These are phyloP conservation scores for Cucumis sativus DNA, from an alignment of 306 rosid species.

Conservation along the genomic window Cucumber_9930_V3 NC_026660.2:18201501-18202000, in stretches of 20 bases:
- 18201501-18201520: constrained; percentile 93
- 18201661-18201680: constrained; percentile 60
- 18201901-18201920: constrained; percentile 58
- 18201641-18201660: constrained; percentile 93
- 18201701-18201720: constrained; percentile 82
- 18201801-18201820: constrained; percentile 80
- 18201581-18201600: constrained; percentile 76
- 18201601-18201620: constrained; percentile 88
- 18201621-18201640: constrained; percentile 95
- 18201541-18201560: constrained; percentile 61
- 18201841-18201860: constrained; percentile 68
- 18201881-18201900: constrained; percentile 84
- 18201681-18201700: constrained; percentile 88
- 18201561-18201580: constrained; percentile 67
- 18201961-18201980: constrained; percentile 84
- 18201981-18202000: constrained; percentile 59
- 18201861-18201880: constrained; percentile 86
- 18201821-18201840: constrained; percentile 74
- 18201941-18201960: constrained; percentile 57
- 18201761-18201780: constrained; percentile 93
- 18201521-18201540: constrained; percentile 43
- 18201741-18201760: constrained; percentile 87
- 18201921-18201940: constrained; percentile 38
- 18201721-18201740: constrained; percentile 54
- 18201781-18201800: constrained; percentile 97